Percentiles rank a stretch among this genome's conserved stretches.
phyloP scores from a whole-genome alignment of 108 stramenopile genomes.

The Nitzschia inconspicua region DNA sequence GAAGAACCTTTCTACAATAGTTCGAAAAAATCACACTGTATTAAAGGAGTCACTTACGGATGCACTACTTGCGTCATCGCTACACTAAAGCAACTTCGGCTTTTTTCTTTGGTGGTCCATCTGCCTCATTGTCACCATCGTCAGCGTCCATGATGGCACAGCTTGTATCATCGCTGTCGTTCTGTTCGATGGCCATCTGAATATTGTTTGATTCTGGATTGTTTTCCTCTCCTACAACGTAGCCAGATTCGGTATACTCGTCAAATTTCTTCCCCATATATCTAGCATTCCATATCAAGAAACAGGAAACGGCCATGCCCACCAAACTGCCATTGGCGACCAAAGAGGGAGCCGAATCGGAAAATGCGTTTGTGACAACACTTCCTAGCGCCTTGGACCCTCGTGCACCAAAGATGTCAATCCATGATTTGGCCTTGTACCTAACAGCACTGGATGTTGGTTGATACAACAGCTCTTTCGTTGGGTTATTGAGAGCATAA shows the following conservation, averaged over 20 bases:
- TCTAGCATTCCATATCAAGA: constrained; percentile 93
- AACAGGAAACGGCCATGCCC: constrained; percentile 83
- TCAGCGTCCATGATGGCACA: constrained; percentile 84
- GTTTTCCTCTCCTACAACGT: constrained; percentile 86
- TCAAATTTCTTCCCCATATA: constrained; percentile 93
- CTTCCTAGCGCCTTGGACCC: constrained; percentile 94
- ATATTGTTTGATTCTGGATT: constrained; percentile 44
- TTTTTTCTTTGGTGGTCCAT: constrained; percentile 37
- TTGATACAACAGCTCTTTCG: constrained; percentile 97
- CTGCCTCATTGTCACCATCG: constrained; percentile 59
- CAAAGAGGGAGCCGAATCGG: constrained; percentile 66
- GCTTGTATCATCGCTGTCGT: constrained; percentile 65
- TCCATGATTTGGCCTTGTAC: constrained; percentile 98
- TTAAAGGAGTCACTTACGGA: too few species aligned
- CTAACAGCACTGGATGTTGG: constrained; percentile 91
- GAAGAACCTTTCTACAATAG: too few species aligned
- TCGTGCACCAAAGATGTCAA: constrained; percentile 96
- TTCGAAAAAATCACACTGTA: too few species aligned
- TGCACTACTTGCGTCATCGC: too few species aligned
- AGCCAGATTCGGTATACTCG: constrained; percentile 86
- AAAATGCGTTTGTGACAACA: constrained; percentile 93
- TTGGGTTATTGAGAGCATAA: constrained; percentile 97
- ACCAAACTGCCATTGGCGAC: constrained; percentile 89
- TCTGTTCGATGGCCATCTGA: constrained; percentile 69
- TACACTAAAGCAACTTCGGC: constrained; percentile 22